Evolutionary conservation across 2,329 filamentous ascomycete species (phyloP).

Genomic region (Botrytis medusae): DNA sequence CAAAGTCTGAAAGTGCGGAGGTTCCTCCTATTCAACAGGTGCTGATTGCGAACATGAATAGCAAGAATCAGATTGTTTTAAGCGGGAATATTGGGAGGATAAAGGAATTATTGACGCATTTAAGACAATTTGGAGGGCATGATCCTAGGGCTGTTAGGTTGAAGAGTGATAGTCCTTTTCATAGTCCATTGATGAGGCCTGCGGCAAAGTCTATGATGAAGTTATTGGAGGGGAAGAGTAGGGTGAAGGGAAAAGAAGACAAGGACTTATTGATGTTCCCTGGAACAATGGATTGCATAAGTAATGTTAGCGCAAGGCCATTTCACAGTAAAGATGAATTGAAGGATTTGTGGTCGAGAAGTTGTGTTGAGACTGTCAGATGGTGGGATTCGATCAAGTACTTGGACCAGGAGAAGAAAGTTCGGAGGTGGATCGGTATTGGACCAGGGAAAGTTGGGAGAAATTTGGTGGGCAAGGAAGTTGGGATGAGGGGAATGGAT

Average conservation of each 20-base stretch:
- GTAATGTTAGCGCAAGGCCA: conserved; percentile 80
- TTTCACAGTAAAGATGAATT: conserved; percentile 73
- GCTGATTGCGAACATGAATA: conserved; percentile 89
- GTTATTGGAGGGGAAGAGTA: conserved; percentile 61
- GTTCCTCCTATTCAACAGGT: conserved; percentile 81
- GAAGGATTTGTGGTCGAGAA: conserved; percentile 74
- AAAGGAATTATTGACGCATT: conserved; percentile 75
- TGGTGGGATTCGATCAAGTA: conserved; percentile 96
- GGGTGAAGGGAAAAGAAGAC: conserved; percentile 52
- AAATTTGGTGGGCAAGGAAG: conserved; percentile 92
- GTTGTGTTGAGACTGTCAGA: conserved; percentile 85
- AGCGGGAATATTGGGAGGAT: conserved; percentile 85
- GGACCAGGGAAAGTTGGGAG: conserved; percentile 91
- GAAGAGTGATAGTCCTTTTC: conserved; percentile 86
- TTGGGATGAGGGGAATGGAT: conserved; percentile 79
- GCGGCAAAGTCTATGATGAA: conserved; percentile 72
- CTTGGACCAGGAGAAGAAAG: conserved; percentile 77
- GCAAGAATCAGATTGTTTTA: conserved; percentile 92
- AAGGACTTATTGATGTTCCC: conserved; percentile 74
- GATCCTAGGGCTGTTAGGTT: conserved; percentile 85
- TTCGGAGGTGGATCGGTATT: conserved; percentile 85
- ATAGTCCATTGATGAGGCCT: conserved; percentile 87
- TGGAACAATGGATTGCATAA: conserved; percentile 72
- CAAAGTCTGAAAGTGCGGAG: conserved; percentile 65
- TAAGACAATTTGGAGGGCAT: conserved; percentile 86